These are phyloP conservation scores for Nigrograna mackinnonii DNA, from an alignment of 2,329 filamentous ascomycete genomes.

Conservation along the genomic window DNA sequence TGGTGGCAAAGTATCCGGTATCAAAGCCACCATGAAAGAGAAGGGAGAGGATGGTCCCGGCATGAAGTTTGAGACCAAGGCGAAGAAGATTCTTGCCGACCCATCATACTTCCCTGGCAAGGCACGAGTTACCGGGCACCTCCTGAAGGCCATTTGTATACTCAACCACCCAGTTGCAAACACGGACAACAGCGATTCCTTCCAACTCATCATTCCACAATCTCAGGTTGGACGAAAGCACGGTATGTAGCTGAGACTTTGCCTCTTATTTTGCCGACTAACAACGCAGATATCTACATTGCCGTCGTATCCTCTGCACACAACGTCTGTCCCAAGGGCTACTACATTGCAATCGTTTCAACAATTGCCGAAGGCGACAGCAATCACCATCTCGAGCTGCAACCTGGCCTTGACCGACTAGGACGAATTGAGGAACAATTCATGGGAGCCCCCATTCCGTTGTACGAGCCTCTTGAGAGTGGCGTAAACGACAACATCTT, in stretches of 20 bases:
- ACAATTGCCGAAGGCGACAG: constrained; percentile 90
- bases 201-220: constrained; percentile 96
- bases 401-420: constrained; percentile 88
- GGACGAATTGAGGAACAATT: constrained; percentile 97
- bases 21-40: constrained; percentile 96
- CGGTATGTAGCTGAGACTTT: constrained; percentile 58
- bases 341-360: constrained; percentile 98
- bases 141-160: constrained; percentile 96
- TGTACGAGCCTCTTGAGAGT: constrained; percentile 87
- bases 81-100: constrained; percentile 93
- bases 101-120: constrained; percentile 95
- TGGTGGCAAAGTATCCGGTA: constrained; percentile 82
- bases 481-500: constrained; percentile 89
- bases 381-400: constrained; percentile 95
- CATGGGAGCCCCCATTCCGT: constrained; percentile 87
- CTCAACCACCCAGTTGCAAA: constrained; percentile 92
- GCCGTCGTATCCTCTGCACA: constrained; percentile 94
- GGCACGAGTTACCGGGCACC: constrained; percentile 82
- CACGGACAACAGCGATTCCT: constrained; percentile 85
- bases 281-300: constrained; percentile 82
- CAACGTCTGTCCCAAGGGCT: constrained; percentile 98
- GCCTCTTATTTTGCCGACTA: background rate
- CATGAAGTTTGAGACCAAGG: constrained; percentile 96
- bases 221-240: constrained; percentile 97
- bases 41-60: constrained; percentile 71